Evolutionary conservation across 129 eudicot species (phyloP).

Genomic region (Flaveria bidentis): DNA sequence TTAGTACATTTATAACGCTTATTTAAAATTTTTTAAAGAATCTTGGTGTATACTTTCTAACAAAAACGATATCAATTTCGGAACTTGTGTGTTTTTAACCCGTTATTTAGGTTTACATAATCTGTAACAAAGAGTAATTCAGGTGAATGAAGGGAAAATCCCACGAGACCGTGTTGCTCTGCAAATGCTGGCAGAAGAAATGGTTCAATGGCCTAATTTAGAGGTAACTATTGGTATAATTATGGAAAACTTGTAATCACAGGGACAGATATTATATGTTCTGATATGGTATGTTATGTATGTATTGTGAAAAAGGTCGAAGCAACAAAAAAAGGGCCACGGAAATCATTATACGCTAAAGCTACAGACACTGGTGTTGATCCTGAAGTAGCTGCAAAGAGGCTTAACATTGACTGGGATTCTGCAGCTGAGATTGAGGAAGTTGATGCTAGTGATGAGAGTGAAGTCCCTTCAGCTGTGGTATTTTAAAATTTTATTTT

Average conservation of each 20-base stretch:
- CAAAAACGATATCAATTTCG: background rate
- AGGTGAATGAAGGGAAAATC: constrained; percentile 87
- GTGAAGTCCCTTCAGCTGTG: constrained; percentile 74
- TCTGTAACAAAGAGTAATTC: constrained; percentile 3
- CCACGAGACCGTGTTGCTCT: constrained; percentile 72
- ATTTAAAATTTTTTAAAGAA: background rate
- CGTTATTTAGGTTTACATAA: background rate
- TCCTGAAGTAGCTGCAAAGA: constrained; percentile 80
- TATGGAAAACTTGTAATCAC: background rate
- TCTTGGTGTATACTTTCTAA: background rate
- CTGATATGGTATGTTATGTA: background rate
- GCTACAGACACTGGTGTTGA: constrained; percentile 84
- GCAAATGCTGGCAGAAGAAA: constrained; percentile 82
- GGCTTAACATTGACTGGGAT: constrained; percentile 93
- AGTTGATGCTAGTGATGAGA: constrained; percentile 45
- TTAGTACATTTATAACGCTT: background rate
- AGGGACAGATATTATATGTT: background rate
- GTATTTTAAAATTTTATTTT: constrained; percentile 32
- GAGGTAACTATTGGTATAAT: constrained; percentile 49
- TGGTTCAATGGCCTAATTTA: constrained; percentile 92
- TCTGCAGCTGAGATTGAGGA: constrained; percentile 89
- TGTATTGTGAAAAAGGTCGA: constrained; percentile 54
- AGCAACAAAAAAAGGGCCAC: constrained; percentile 45
- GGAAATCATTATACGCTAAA: constrained; percentile 69
- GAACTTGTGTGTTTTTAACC: background rate